phyloP scores from a whole-genome alignment of 345 rosid genomes.

The Abelmoschus esculentus region DNA sequence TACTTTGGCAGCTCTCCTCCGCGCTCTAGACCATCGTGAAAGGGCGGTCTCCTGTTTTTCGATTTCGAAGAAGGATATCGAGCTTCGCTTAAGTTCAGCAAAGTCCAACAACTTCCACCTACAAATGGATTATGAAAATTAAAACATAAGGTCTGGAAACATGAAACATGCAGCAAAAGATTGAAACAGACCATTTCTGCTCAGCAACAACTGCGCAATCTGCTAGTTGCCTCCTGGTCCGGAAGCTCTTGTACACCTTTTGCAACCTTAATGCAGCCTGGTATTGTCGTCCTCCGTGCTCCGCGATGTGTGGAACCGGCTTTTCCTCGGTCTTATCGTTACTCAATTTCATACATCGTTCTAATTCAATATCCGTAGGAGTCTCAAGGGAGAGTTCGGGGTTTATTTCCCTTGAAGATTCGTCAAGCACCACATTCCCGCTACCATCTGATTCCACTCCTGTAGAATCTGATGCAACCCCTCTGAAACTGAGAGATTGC shows the following conservation, averaged over 20 bases:
- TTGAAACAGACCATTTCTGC: slow-evolving; percentile 69
- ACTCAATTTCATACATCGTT: slow-evolving; percentile 23
- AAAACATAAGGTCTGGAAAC: not conserved
- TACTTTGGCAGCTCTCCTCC: slow-evolving; percentile 86
- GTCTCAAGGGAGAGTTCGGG: too few species aligned
- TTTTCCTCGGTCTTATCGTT: slow-evolving; percentile 13
- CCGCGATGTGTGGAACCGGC: not conserved
- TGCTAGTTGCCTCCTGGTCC: slow-evolving; percentile 83
- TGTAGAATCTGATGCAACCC: slow-evolving; percentile 29
- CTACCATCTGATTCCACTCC: slow-evolving; percentile 25
- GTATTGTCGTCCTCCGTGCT: slow-evolving; percentile 20
- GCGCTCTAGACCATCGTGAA: slow-evolving; percentile 93
- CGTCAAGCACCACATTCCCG: slow-evolving; percentile 15
- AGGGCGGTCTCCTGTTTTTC: slow-evolving; percentile 71
- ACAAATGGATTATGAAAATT: slow-evolving; percentile 3
- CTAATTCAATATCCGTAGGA: slow-evolving; percentile 1
- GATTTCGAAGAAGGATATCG: slow-evolving; percentile 80
- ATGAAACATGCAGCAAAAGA: not conserved
- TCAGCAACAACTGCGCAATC: slow-evolving; percentile 92
- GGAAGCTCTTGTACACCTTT: slow-evolving; percentile 88
- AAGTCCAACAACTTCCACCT: slow-evolving; percentile 95
- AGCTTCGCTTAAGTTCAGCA: slow-evolving; percentile 84
- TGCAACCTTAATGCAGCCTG: slow-evolving; percentile 80
- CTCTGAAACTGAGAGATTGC: slow-evolving; percentile 37
- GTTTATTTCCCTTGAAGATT: slow-evolving; percentile 17